A percentile compares a stretch with the other conserved stretches of the same genome.
Evolutionary conservation across 768 basidiomycete genomes (phyloP).

Genomic region (Chalciporus sphaerocephalus): DNA sequence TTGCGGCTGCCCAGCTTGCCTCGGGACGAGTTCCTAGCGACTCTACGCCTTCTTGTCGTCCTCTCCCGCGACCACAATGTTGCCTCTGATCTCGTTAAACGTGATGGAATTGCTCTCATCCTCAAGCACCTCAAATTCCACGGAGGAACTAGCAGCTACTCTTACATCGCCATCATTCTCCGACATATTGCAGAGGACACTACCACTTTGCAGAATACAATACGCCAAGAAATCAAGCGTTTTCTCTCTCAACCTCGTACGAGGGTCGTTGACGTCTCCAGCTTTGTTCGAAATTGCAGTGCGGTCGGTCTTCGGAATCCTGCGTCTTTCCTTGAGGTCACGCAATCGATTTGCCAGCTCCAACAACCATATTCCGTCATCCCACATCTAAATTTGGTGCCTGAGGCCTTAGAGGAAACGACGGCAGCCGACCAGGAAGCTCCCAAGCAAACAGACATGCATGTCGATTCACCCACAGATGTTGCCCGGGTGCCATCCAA

Average conservation of each 20-base stretch:
- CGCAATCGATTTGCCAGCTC: slow-evolving; percentile 68
- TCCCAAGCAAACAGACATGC: slow-evolving; percentile 47
- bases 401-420: slow-evolving; percentile 26
- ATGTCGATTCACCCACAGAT: slow-evolving; percentile 42
- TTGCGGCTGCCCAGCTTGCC: slow-evolving; percentile 60
- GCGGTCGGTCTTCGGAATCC: slow-evolving; percentile 81
- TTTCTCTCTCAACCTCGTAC: slow-evolving; percentile 74
- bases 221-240: slow-evolving; percentile 78
- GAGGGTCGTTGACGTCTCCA: slow-evolving; percentile 60
- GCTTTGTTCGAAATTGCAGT: slow-evolving; percentile 72
- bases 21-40: slow-evolving; percentile 78
- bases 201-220: slow-evolving; percentile 57
- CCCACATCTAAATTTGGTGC: slow-evolving; percentile 57
- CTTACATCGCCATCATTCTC: slow-evolving; percentile 83
- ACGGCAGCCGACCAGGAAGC: slow-evolving; percentile 9
- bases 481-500: slow-evolving; percentile 25
- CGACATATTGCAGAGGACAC: slow-evolving; percentile 87
- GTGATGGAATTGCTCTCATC: slow-evolving; percentile 57
- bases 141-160: slow-evolving; percentile 63
- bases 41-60: slow-evolving; percentile 76
- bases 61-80: slow-evolving; percentile 69
- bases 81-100: slow-evolving; percentile 64
- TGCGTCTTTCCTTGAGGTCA: slow-evolving; percentile 66
- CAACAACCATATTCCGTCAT: slow-evolving; percentile 55
- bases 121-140: slow-evolving; percentile 62